phyloP scores from a whole-genome alignment of 208 protist species.

The Wallacemonas sp. region DNA sequence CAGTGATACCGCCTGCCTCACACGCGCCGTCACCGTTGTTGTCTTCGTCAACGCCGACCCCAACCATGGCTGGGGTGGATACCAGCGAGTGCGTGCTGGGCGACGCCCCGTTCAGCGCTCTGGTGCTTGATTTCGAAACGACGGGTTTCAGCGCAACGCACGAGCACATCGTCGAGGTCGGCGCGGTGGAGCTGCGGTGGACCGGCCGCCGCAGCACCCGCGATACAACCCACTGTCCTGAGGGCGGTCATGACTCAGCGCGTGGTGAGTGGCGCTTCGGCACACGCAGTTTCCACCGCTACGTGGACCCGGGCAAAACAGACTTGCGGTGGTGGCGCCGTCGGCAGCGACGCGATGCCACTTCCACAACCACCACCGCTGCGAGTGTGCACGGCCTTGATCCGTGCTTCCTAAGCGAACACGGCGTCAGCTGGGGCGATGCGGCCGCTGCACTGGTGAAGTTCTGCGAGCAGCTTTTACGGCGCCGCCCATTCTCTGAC shows the following conservation, averaged over 20 bases:
- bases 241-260: constrained; percentile 5
- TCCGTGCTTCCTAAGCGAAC: neutral
- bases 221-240: neutral
- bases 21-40: too few relatives aligned
- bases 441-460: constrained; percentile 26
- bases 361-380: constrained; percentile 35
- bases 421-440: constrained; percentile 21
- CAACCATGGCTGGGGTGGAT: neutral
- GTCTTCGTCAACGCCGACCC: too few relatives aligned
- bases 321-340: neutral
- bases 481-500: neutral
- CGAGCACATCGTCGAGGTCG: constrained; percentile 60
- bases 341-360: constrained; percentile 3
- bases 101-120: constrained; percentile 21
- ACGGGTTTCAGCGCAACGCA: constrained; percentile 45
- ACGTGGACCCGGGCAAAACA: constrained; percentile 31
- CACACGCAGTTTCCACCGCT: constrained; percentile 35
- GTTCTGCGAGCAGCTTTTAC: constrained; percentile 17
- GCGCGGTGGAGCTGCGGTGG: constrained; percentile 57
- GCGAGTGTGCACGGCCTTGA: constrained; percentile 13
- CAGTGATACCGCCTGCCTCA: too few relatives aligned
- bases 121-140: constrained; percentile 66
- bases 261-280: constrained; percentile 32
- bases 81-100: neutral
- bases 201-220: neutral